Base-by-base conservation (phyloP, 2,329 filamentous ascomycete species). In the Ramularia collo-cygni region DNA sequence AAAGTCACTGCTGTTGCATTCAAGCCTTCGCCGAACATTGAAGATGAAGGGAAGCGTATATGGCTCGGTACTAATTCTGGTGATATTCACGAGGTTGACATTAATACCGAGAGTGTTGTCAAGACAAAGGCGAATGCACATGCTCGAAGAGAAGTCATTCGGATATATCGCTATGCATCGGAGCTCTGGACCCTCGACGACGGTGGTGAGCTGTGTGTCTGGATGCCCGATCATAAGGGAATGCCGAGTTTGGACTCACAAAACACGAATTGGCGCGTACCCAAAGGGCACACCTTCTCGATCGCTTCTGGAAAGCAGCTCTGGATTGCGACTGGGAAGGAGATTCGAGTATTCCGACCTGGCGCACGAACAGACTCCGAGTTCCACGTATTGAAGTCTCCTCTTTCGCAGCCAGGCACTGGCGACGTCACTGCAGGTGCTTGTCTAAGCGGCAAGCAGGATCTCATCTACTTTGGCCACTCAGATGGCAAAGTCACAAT, bases 121-220 rank as follows among this genome's bases (percentile, higher is more conserved):
- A 71, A 75, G 18, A 83, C 75, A 13, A 85, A 83, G 53, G 66
- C 75, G 2, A 79, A 72, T 36, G 84, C 85, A 2, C 92, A 96
- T 55, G 78, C 80, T 6, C 79, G 85, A 29, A 75, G 79, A 46
- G 85, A 94, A 52, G 76, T 98, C 36, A 76, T 85, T 48, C 86
- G 81, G 53, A 94, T 98, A 29, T 83, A 86, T 58, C 79, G 92
- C 28, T 83, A 93, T 61, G 82, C 79, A 47, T 86, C 87, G 51
- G 85, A 95, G 56, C 77, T 98, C 60, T 98, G 92, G 92, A 89
- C 89, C 0, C 63, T 98, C 34, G 92, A 96, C 59, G 89, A 95
- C 48, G 79, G 83, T 33, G 92, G 92, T 8, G 85, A 83, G 32
- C 67, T 98, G 10, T 80, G 87, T 50, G 76, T 96, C 4, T 98